Conservation (phyloP, 139 green algal species). For the Nannochloris sp. region DNA sequence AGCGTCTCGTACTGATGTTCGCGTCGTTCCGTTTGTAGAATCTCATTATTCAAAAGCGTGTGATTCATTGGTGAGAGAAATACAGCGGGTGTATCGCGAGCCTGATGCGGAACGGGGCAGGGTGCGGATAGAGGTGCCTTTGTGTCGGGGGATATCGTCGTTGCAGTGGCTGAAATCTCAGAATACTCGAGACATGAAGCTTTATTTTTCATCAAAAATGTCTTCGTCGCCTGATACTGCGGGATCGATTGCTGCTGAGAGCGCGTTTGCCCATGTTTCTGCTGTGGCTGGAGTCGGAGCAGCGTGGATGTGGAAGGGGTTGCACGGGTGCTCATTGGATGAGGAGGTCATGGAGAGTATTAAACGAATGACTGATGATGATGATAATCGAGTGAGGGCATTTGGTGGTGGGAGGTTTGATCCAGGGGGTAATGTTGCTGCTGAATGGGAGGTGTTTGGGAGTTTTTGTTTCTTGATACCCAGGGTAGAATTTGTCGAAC, state of each 20-base stretch:
- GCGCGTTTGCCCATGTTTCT: conserved; percentile 26
- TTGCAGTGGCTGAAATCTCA: conserved; percentile 44
- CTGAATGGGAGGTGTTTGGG: conserved; percentile 65
- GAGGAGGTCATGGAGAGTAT: conserved; percentile 37
- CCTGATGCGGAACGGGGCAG: conserved; percentile 10
- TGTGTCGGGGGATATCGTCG: conserved; percentile 18
- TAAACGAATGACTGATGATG: conserved; percentile 50
- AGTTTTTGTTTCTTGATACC: conserved; percentile 72
- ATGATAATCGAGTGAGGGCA: conserved; percentile 51
- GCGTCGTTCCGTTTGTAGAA: no score
- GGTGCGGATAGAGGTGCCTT: conserved; percentile 36
- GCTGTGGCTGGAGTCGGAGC: conserved; percentile 57
- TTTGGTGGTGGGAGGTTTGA: conserved; percentile 70
- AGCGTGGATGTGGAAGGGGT: conserved; percentile 70
- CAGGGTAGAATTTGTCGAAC: conserved; percentile 59
- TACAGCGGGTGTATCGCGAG: background rate
- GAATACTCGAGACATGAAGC: background rate
- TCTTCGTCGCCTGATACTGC: conserved; percentile 57
- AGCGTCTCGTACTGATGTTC: no score
- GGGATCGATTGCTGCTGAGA: conserved; percentile 36
- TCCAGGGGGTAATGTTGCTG: background rate
- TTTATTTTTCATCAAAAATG: conserved; percentile 70
- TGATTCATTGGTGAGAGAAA: no score
- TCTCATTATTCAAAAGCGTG: no score
- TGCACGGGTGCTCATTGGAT: conserved; percentile 30